Evolutionary conservation across 2,329 filamentous ascomycete genomes (phyloP).

Genomic region (Cercospora citrullina): DNA sequence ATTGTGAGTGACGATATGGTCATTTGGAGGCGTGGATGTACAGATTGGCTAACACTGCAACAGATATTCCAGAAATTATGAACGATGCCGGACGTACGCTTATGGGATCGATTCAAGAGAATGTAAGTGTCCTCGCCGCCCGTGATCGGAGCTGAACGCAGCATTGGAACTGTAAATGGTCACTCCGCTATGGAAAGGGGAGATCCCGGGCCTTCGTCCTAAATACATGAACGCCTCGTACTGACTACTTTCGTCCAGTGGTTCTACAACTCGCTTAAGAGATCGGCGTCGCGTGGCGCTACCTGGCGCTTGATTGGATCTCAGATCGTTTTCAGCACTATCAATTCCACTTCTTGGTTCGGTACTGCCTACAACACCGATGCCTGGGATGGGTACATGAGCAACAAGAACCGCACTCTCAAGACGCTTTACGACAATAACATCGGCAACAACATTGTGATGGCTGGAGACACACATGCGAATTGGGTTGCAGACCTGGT

Average conservation of each 20-base stretch:
- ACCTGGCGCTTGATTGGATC: conserved; percentile 70
- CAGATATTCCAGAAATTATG: conserved; percentile 26
- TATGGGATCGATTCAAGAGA: conserved; percentile 33
- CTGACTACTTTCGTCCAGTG: conserved; percentile 8
- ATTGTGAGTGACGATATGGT: conserved; percentile 3
- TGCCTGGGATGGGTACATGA: conserved; percentile 63
- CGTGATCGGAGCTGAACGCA: no score
- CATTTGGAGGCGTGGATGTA: not conserved
- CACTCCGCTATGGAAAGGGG: no score
- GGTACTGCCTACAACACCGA: conserved; percentile 53
- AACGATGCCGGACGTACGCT: conserved; percentile 35
- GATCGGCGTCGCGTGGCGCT: conserved; percentile 58
- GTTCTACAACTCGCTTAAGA: conserved; percentile 54
- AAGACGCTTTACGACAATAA: conserved; percentile 60
- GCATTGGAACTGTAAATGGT: no score
- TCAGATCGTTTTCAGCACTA: conserved; percentile 64
- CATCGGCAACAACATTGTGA: conserved; percentile 69
- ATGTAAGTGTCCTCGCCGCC: conserved; percentile 4
- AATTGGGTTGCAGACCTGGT: conserved; percentile 54
- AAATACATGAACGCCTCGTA: not conserved
- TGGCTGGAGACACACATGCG: conserved; percentile 68
- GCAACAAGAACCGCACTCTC: conserved; percentile 69
- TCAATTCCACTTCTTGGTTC: conserved; percentile 46
- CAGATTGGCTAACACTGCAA: not conserved
- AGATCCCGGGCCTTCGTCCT: no score